These are phyloP conservation scores for Ramaria sp. DNA, from an alignment of 768 basidiomycete genomes.

Conservation along the genomic window DNA sequence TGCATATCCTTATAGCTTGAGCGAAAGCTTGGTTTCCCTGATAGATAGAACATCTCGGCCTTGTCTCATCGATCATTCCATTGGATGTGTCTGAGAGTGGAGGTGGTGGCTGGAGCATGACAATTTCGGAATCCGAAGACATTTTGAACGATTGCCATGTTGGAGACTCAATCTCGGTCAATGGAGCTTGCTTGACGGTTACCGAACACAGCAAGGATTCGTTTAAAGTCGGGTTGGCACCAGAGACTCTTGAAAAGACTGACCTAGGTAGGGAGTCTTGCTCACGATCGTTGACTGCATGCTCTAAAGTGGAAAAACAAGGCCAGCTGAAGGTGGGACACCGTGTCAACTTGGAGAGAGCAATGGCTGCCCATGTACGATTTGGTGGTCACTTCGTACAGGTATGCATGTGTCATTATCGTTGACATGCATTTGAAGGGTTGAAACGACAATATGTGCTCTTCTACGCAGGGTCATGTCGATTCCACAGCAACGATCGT, in stretches of 20 bases:
- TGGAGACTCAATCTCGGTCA: slow-evolving; percentile 91
- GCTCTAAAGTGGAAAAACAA: slow-evolving; percentile 19
- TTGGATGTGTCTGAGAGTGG: slow-evolving; percentile 41
- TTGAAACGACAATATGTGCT: background rate
- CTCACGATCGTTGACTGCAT: background rate
- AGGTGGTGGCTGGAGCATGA: slow-evolving; percentile 65
- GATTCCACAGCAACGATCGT: slow-evolving; percentile 79
- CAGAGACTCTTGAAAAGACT: slow-evolving; percentile 86
- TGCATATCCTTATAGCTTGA: background rate
- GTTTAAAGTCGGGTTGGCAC: slow-evolving; percentile 93
- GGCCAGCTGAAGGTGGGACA: slow-evolving; percentile 73
- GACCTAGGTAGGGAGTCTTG: slow-evolving; percentile 61
- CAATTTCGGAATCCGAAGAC: slow-evolving; percentile 55
- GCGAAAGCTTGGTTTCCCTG: background rate
- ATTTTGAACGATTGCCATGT: slow-evolving; percentile 84
- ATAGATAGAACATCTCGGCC: slow-evolving; percentile 87
- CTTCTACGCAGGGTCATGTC: slow-evolving; percentile 70
- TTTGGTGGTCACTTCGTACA: slow-evolving; percentile 99
- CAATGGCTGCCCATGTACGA: slow-evolving; percentile 82
- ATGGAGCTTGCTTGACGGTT: slow-evolving; percentile 85
- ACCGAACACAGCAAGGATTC: slow-evolving; percentile 57
- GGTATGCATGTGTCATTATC: slow-evolving; percentile 34
- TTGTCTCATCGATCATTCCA: slow-evolving; percentile 45
- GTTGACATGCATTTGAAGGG: background rate
- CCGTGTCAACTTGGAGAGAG: slow-evolving; percentile 85